These are phyloP conservation scores for Ambispora gerdemannii DNA, from an alignment of 192 early-diverging fungal species.

Conservation along the genomic window DNA sequence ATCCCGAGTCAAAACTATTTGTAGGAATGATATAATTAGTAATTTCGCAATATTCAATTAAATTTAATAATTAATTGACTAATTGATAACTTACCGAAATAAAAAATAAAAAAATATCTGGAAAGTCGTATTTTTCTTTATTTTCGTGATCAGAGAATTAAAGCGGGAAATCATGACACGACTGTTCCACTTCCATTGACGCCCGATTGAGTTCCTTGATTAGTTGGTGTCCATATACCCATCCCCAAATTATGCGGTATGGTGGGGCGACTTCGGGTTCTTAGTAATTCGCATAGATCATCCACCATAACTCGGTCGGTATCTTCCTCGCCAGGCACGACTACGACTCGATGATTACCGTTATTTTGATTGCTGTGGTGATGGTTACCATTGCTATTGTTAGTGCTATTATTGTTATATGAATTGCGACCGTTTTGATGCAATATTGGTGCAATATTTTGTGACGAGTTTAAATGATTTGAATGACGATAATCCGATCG, in stretches of 20 bases:
- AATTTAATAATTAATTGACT: too few species aligned
- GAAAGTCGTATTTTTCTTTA: too few species aligned
- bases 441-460: neutral
- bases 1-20: too few species aligned
- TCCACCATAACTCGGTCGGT: constrained; percentile 19
- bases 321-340: constrained; percentile 5
- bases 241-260: constrained; percentile 9
- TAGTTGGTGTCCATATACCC: neutral
- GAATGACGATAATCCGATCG: constrained; percentile 24
- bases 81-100: too few species aligned
- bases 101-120: too few species aligned
- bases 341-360: neutral
- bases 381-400: neutral
- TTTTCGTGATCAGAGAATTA: too few species aligned
- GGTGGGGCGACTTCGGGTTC: constrained; percentile 15
- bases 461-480: neutral
- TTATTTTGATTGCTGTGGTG: neutral
- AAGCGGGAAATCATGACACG: too few species aligned
- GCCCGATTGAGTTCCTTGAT: neutral
- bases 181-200: too few species aligned
- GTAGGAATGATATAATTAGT: too few species aligned
- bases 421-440: neutral
- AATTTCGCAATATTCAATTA: too few species aligned
- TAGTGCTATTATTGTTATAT: neutral
- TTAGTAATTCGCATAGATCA: constrained; percentile 27